Evolutionary conservation across 306 rosid genomes (phyloP).

Genomic region (Cucurbita maxima): DNA sequence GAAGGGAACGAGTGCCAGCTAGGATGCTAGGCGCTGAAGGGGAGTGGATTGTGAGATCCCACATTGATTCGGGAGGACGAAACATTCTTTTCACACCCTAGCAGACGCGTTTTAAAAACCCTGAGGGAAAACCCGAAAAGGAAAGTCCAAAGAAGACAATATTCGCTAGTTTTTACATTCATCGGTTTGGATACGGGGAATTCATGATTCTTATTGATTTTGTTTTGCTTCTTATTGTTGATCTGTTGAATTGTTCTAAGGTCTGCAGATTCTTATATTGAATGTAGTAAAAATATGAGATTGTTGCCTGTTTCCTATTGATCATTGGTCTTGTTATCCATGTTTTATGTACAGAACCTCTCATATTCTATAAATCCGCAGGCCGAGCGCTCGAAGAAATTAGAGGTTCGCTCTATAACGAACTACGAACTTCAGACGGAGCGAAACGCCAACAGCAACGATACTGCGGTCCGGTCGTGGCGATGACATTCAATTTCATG

Average conservation of each 20-base stretch:
- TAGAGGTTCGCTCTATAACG: conserved; percentile 67
- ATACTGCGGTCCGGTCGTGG: conserved; percentile 63
- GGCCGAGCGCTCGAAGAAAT: conserved; percentile 80
- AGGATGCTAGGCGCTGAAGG: too few relatives aligned
- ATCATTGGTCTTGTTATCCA: conserved; percentile 2
- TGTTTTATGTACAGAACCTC: conserved; percentile 2
- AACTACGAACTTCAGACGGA: conserved; percentile 76
- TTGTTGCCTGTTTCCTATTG: not conserved
- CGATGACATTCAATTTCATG: conserved; percentile 65
- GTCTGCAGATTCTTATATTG: not conserved
- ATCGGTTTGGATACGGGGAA: not conserved
- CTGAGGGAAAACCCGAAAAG: too few relatives aligned
- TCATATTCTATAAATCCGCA: conserved; percentile 14
- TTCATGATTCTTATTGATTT: too few relatives aligned
- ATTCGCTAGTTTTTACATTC: not conserved
- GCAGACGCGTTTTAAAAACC: too few relatives aligned
- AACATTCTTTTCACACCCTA: too few relatives aligned
- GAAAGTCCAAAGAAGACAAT: too few relatives aligned
- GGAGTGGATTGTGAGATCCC: too few relatives aligned
- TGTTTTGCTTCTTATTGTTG: too few relatives aligned
- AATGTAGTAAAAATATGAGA: not conserved
- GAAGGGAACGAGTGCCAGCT: too few relatives aligned
- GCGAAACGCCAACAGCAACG: conserved; percentile 89
- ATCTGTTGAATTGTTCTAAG: too few relatives aligned
- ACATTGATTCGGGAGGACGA: too few relatives aligned